Conservation (phyloP, 1,284 basidiomycete genomes). For the Cronartium ribicola region DNA sequence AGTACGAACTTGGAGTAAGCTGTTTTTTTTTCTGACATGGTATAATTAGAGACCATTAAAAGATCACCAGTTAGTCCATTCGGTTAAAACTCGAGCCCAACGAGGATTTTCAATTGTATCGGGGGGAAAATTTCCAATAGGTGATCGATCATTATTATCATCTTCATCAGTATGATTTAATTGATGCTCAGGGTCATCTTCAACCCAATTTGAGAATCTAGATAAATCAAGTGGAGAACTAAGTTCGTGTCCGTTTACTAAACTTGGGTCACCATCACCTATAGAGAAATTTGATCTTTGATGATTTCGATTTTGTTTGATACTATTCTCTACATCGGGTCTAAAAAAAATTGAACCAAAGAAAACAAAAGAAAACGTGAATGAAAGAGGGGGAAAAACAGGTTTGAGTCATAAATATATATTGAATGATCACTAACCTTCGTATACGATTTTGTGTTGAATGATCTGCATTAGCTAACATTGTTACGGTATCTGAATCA, state of each 20-base stretch:
- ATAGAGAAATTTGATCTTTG: neutral
- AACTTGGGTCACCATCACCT: neutral
- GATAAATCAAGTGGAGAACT: constrained; percentile 3
- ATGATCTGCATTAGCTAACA: neutral
- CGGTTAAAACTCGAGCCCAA: neutral
- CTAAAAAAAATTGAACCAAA: too few relatives aligned
- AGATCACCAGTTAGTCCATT: constrained; percentile 1
- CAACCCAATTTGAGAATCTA: neutral
- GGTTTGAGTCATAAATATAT: too few relatives aligned
- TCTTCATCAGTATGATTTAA: neutral
- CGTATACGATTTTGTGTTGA: neutral
- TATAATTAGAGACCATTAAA: too few relatives aligned
- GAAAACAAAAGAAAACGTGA: too few relatives aligned
- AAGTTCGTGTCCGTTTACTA: neutral
- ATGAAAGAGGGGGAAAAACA: neutral
- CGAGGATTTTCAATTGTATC: neutral
- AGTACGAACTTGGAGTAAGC: too few relatives aligned
- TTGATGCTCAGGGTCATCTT: neutral
- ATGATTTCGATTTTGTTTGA: neutral
- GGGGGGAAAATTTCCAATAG: neutral
- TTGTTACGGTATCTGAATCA: neutral
- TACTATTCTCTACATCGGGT: neutral
- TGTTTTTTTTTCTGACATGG: too few relatives aligned
- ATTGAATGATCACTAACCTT: neutral
- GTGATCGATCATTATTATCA: neutral